Evolutionary conservation across 495 filamentous ascomycete species (phyloP).

Genomic region (Neurospora sp.): DNA sequence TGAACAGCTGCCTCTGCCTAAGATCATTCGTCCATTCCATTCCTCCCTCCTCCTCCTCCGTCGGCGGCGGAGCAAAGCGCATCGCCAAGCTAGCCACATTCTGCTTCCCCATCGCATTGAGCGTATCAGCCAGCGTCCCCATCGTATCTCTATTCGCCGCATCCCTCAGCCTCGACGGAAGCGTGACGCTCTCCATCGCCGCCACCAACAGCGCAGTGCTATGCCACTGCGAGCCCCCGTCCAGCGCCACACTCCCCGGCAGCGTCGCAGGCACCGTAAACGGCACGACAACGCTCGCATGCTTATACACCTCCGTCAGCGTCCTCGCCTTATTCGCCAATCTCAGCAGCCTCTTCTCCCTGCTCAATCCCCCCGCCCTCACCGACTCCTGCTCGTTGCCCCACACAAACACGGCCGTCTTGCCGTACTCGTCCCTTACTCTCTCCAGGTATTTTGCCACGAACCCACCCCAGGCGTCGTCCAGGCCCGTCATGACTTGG

Average conservation of each 20-base stretch:
- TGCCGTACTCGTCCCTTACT: constrained; percentile 83
- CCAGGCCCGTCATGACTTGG: constrained; percentile 65
- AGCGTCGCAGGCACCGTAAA: constrained; percentile 49
- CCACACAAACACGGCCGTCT: constrained; percentile 77
- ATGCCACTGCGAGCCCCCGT: constrained; percentile 68
- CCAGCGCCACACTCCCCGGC: constrained; percentile 51
- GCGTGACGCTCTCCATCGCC: constrained; percentile 67
- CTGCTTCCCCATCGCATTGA: constrained; percentile 72
- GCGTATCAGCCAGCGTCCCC: constrained; percentile 54
- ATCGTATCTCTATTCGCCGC: constrained; percentile 40
- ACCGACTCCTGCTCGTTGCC: constrained; percentile 3
- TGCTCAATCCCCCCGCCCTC: neutral
- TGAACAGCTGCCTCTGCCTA: neutral
- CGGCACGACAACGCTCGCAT: constrained; percentile 72
- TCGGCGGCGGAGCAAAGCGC: constrained; percentile 22
- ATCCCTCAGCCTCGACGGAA: constrained; percentile 63
- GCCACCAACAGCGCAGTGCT: constrained; percentile 65
- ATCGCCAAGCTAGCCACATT: constrained; percentile 66
- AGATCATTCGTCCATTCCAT: neutral
- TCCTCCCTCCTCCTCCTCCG: constrained; percentile 9
- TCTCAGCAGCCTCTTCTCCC: constrained; percentile 37
- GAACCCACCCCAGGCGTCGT: constrained; percentile 95
- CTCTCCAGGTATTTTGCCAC: constrained; percentile 66
- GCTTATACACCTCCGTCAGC: constrained; percentile 52
- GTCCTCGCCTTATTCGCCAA: constrained; percentile 62